Percentiles rank a stretch among this genome's conserved stretches.
phyloP scores from a whole-genome alignment of 78 protist species.

The Dictyostelium brefeldianum region DNA sequence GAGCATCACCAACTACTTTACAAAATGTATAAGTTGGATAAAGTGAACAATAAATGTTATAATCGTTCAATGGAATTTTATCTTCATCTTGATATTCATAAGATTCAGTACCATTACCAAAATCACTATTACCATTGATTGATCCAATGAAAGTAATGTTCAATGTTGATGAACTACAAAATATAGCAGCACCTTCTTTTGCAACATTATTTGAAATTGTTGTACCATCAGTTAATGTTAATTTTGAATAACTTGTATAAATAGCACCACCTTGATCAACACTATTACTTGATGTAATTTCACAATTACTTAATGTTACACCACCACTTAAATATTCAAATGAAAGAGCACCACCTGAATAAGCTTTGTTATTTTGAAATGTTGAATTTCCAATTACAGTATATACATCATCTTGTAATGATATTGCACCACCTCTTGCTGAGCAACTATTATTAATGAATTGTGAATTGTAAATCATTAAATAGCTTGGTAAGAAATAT shows the following conservation, averaged over 20 bases:
- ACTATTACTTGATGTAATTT: neutral
- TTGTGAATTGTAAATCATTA: neutral
- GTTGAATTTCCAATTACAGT: neutral
- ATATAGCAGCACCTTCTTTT: slow-evolving; percentile 24
- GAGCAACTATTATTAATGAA: neutral
- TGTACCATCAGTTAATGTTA: neutral
- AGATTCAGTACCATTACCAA: neutral
- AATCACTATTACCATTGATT: slow-evolving; percentile 17
- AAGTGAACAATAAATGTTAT: slow-evolving; percentile 34
- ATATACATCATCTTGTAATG: neutral
- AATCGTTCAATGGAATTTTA: neutral
- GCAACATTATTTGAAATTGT: neutral
- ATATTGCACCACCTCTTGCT: slow-evolving; percentile 1
- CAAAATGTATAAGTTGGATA: slow-evolving; percentile 44
- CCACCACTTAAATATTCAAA: slow-evolving; percentile 3
- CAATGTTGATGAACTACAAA: neutral
- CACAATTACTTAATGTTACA: neutral
- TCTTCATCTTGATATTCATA: neutral
- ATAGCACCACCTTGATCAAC: slow-evolving; percentile 43
- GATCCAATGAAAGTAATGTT: neutral
- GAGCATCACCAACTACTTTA: slow-evolving; percentile 15
- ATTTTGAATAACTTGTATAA: neutral
- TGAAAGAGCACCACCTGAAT: slow-evolving; percentile 23
- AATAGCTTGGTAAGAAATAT: neutral
- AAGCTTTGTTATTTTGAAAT: slow-evolving; percentile 4